Percentiles rank a stretch among this genome's conserved stretches.
These are phyloP conservation scores for Rhododendron kiyosumense DNA, from an alignment of 148 eudicot genomes.

Conservation along the genomic window DNA sequence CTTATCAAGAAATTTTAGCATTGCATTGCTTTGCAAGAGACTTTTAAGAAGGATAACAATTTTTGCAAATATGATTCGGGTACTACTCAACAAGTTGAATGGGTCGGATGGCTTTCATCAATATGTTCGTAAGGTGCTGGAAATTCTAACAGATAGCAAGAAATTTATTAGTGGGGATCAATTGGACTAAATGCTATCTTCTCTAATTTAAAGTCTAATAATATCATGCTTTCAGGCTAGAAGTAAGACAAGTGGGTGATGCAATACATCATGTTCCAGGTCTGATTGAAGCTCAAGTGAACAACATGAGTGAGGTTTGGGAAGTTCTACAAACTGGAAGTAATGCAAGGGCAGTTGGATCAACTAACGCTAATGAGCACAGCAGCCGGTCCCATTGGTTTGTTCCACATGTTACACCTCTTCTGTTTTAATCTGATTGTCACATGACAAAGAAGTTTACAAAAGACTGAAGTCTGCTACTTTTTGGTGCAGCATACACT, in stretches of 20 bases:
- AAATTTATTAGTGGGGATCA: background rate
- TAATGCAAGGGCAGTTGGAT: constrained; percentile 84
- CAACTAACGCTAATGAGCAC: constrained; percentile 88
- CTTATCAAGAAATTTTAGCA: background rate
- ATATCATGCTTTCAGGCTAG: constrained; percentile 52
- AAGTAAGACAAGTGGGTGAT: constrained; percentile 74
- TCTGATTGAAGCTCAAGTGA: constrained; percentile 81
- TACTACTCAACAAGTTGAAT: background rate
- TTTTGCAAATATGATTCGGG: background rate
- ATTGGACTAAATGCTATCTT: background rate
- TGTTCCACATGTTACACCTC: constrained; percentile 4
- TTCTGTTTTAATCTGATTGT: background rate
- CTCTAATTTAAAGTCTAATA: background rate
- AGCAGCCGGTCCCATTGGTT: constrained; percentile 99
- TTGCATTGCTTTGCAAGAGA: background rate
- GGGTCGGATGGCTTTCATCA: background rate
- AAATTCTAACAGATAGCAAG: background rate
- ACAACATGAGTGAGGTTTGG: constrained; percentile 79
- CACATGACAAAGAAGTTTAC: constrained; percentile 4
- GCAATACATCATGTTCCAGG: constrained; percentile 92
- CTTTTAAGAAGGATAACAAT: background rate
- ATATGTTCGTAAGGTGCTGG: background rate
- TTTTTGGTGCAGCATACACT: constrained; percentile 64
- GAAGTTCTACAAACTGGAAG: constrained; percentile 81
- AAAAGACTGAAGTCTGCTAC: constrained; percentile 1